Evolutionary conservation across 2,329 filamentous ascomycete species (phyloP).

Genomic region (Calycina marina): DNA sequence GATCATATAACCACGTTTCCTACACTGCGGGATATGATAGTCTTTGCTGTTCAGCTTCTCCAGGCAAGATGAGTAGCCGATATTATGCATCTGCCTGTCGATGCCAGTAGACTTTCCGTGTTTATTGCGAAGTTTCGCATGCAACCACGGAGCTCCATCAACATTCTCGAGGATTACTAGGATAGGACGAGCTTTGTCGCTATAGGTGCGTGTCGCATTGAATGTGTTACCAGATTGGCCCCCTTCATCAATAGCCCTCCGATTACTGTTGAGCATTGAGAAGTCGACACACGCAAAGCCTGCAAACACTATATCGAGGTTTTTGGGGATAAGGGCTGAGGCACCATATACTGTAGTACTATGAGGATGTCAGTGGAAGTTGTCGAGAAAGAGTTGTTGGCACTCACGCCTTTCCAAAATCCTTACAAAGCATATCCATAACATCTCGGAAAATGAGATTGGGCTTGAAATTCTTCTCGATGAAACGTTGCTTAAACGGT

Average conservation of each 20-base stretch:
- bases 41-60: slow-evolving; percentile 50
- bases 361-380: slow-evolving; percentile 6
- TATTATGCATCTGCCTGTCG: slow-evolving; percentile 8
- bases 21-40: slow-evolving; percentile 60
- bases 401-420: background rate
- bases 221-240: slow-evolving; percentile 57
- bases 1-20: slow-evolving; percentile 43
- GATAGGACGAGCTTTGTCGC: slow-evolving; percentile 37
- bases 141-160: slow-evolving; percentile 38
- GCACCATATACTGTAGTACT: slow-evolving; percentile 56
- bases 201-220: slow-evolving; percentile 43
- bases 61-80: slow-evolving; percentile 40
- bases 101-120: slow-evolving; percentile 5
- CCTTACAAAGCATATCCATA: slow-evolving; percentile 26
- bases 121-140: slow-evolving; percentile 3
- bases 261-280: slow-evolving; percentile 45
- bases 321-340: slow-evolving; percentile 36
- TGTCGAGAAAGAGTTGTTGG: background rate
- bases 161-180: slow-evolving; percentile 66
- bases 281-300: slow-evolving; percentile 69
- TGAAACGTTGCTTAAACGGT: slow-evolving; percentile 48
- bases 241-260: slow-evolving; percentile 33
- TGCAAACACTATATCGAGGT: slow-evolving; percentile 51
- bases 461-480: slow-evolving; percentile 41
- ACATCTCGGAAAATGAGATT: slow-evolving; percentile 43